Evolutionary conservation across 1,139 yeast genomes (phyloP).

Genomic region (Blastobotrys elegans): DNA sequence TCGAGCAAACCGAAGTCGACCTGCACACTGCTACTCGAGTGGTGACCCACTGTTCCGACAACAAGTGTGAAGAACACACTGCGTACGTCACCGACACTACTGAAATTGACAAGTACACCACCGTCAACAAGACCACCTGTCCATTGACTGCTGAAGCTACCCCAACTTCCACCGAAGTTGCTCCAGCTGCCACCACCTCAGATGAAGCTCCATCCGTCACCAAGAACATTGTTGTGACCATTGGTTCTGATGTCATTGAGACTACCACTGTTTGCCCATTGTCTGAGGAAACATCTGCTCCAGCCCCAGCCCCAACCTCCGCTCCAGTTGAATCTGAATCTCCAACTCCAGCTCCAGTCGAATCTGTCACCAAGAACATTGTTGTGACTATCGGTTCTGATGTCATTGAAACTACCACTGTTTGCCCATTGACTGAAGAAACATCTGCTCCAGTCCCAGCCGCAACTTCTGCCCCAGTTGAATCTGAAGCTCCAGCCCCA

Average conservation of each 20-base stretch:
- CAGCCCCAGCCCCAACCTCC: constrained; percentile 12
- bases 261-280: constrained; percentile 21
- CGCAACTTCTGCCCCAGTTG: constrained; percentile 12
- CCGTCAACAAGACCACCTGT: constrained; percentile 11
- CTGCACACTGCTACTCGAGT: constrained; percentile 11
- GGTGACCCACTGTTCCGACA: constrained; percentile 12
- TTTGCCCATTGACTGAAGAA: constrained; percentile 21
- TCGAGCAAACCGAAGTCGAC: constrained; percentile 9
- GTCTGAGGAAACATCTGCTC: constrained; percentile 14
- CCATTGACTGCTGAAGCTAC: constrained; percentile 11
- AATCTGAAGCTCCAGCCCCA: constrained; percentile 13
- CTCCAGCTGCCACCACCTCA: constrained; percentile 13
- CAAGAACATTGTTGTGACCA: constrained; percentile 17
- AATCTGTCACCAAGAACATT: constrained; percentile 17
- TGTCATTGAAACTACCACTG: constrained; percentile 19
- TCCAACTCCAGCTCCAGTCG: constrained; percentile 13
- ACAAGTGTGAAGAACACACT: constrained; percentile 9
- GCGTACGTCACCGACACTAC: constrained; percentile 8
- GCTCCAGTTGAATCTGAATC: constrained; percentile 9
- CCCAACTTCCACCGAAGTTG: constrained; percentile 11
- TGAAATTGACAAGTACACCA: constrained; percentile 6
- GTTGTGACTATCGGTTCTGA: constrained; percentile 15
- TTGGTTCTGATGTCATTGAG: constrained; percentile 17
- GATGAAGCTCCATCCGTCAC: constrained; percentile 14
- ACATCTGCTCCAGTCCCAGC: constrained; percentile 8